phyloP scores from a whole-genome alignment of 1,139 yeast genomes.

The Kodamaea fungicola region DNA sequence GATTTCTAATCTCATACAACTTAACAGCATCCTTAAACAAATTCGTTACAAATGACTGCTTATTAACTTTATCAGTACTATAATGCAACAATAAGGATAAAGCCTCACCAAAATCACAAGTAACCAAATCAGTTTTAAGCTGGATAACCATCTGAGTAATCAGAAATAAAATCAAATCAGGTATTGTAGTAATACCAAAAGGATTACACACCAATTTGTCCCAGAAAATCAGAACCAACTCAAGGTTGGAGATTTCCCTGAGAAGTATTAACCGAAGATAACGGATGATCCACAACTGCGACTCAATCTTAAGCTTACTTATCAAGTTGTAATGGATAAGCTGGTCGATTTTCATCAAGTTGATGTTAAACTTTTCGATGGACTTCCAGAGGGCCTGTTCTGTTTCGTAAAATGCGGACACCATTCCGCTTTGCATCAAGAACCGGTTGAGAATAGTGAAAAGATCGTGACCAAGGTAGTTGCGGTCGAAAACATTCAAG shows the following conservation, averaged over 20 bases:
- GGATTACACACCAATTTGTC: conserved; percentile 49
- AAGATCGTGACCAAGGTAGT: conserved; percentile 43
- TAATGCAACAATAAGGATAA: conserved; percentile 57
- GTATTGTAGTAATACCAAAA: conserved; percentile 21
- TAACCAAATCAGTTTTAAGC: conserved; percentile 45
- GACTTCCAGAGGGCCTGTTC: conserved; percentile 40
- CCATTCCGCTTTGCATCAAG: conserved; percentile 35
- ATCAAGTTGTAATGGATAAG: conserved; percentile 41
- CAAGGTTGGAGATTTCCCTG: conserved; percentile 48
- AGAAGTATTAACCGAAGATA: conserved; percentile 57
- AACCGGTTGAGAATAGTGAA: conserved; percentile 45
- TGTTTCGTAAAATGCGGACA: conserved; percentile 39
- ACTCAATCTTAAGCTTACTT: conserved; percentile 50
- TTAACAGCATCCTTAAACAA: conserved; percentile 30
- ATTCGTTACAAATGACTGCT: conserved; percentile 19
- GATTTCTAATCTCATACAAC: conserved; percentile 24
- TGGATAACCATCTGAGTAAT: conserved; percentile 51
- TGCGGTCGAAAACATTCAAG: conserved; percentile 34
- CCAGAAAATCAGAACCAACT: conserved; percentile 48
- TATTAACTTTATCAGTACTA: conserved; percentile 14
- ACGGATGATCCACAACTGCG: conserved; percentile 66
- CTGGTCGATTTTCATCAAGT: conserved; percentile 48
- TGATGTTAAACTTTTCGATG: conserved; percentile 45
- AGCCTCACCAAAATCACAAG: conserved; percentile 63
- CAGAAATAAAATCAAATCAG: conserved; percentile 46